A percentile compares a stretch with the other conserved stretches of the same genome.
Conservation (phyloP, 2,329 filamentous ascomycete species). For the Ceratocystis colombiana region DNA sequence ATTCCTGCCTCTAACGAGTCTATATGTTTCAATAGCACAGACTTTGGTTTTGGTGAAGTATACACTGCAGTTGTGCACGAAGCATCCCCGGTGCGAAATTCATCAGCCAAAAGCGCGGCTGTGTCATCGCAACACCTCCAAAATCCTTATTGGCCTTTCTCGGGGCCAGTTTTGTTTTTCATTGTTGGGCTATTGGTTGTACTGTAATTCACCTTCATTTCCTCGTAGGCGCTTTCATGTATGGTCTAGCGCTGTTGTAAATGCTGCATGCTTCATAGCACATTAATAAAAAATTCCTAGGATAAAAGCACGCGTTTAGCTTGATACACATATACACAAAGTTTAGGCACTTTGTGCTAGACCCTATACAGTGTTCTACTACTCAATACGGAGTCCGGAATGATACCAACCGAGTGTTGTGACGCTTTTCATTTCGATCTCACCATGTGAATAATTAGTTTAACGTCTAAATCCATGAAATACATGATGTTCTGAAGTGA, state of each 20-base stretch:
- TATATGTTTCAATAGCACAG: constrained; percentile 67
- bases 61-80: constrained; percentile 36
- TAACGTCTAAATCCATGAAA: no score
- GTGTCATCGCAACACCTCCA: not conserved
- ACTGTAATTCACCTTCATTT: not conserved
- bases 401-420: no score
- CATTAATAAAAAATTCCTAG: not conserved
- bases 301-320: not conserved
- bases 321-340: not conserved
- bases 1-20: constrained; percentile 39
- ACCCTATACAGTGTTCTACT: no score
- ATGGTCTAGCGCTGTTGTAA: not conserved
- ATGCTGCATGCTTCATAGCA: not conserved
- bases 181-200: not conserved
- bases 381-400: no score
- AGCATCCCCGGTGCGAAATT: constrained; percentile 20
- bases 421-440: no score
- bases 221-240: not conserved
- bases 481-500: no score
- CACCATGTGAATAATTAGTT: no score
- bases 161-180: not conserved
- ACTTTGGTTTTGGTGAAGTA: constrained; percentile 57
- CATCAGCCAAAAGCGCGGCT: constrained; percentile 9
- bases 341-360: not conserved
- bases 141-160: not conserved